A percentile compares a stretch with the other conserved stretches of the same genome.
phyloP scores from a whole-genome alignment of 2,329 filamentous ascomycete species.

The Xylaria sp. region DNA sequence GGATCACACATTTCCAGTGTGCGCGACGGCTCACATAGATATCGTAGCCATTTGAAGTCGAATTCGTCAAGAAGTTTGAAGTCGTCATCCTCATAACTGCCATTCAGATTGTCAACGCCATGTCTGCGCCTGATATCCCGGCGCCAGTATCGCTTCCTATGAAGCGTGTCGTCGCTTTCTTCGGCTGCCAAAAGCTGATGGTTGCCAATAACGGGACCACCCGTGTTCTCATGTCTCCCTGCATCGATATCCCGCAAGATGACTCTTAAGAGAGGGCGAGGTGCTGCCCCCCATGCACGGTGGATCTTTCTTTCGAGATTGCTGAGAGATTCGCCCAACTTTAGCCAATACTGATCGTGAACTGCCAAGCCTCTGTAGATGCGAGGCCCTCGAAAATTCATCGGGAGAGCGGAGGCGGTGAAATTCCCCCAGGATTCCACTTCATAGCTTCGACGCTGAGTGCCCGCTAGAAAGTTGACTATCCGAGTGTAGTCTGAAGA shows the following conservation, averaged over 20 bases:
- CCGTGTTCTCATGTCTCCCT: constrained; percentile 14
- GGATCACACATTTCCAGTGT: constrained; percentile 29
- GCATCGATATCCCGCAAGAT: constrained; percentile 29
- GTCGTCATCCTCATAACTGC: constrained; percentile 8
- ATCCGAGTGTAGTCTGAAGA: constrained; percentile 26
- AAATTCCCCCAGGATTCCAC: constrained; percentile 20
- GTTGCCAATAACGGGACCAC: background rate
- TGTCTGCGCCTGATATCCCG: constrained; percentile 23
- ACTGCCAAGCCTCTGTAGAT: constrained; percentile 25
- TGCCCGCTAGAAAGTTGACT: constrained; percentile 22
- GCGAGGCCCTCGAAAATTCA: constrained; percentile 31
- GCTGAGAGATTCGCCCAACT: constrained; percentile 29
- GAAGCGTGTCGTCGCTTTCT: constrained; percentile 1
- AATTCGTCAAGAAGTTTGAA: constrained; percentile 22
- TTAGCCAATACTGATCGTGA: constrained; percentile 30
- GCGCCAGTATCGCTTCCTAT: constrained; percentile 17
- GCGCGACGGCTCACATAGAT: constrained; percentile 28
- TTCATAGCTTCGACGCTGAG: constrained; percentile 24
- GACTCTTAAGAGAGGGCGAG: constrained; percentile 25
- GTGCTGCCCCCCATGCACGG: constrained; percentile 21
- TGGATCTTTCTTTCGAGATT: constrained; percentile 17
- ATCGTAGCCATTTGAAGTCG: constrained; percentile 28
- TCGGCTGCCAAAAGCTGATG: background rate
- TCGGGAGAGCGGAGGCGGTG: constrained; percentile 24
- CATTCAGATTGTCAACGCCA: constrained; percentile 10